Evolutionary conservation across 139 green algal species (phyloP), one percentile per base, ranked within the genome.

Genomic region (Trebouxia sp.): DNA sequence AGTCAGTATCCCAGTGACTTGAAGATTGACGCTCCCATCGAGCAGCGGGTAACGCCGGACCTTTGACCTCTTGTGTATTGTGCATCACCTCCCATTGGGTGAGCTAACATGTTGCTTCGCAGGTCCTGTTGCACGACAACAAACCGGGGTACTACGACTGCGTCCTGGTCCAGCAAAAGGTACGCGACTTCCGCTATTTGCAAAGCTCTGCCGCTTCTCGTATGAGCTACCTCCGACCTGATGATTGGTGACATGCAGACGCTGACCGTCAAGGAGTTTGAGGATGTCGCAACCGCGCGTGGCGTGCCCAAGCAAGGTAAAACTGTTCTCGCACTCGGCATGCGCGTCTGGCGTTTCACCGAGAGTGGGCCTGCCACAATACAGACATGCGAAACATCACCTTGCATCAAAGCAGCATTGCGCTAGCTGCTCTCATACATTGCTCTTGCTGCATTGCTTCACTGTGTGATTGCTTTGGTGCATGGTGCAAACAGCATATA

Each of bases 1-100:
- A 26, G 32, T 5, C 56, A 43, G 17, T 83, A 85, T 17, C 92
- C 91, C 65, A 86, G 86, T 20, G 45, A 85, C 14, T 41, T 88
- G 28, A 35, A 87, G 1, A 84, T 84, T 30, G 47, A 65, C 24
- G 70, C 56, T n/a, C 80, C 80, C 6, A 84, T 84, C 47, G 50
- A 81, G 15, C 79, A 83, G 62, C 75, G 78, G 15, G 80, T 84
- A 51, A 42, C 15, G 37, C 9, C n/a, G 28, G 45, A 28, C 69
- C 24, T 41, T 37, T 37, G 20, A 37, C 14, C 22, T 12, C n/a
- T 37, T 14, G 35, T 50, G 65, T 37, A 35, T 11, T 12, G 12
- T 14, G n/a, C 26, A 24, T 75, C 65, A 42, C 30, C 28, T 14
- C 20, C 10, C 12, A 14, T 32, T 11, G 32, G 65, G 35, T 37